A percentile compares a stretch with the other conserved stretches of the same genome.
phyloP scores from a whole-genome alignment of 306 rosid species.

The Neltuma alba region DNA sequence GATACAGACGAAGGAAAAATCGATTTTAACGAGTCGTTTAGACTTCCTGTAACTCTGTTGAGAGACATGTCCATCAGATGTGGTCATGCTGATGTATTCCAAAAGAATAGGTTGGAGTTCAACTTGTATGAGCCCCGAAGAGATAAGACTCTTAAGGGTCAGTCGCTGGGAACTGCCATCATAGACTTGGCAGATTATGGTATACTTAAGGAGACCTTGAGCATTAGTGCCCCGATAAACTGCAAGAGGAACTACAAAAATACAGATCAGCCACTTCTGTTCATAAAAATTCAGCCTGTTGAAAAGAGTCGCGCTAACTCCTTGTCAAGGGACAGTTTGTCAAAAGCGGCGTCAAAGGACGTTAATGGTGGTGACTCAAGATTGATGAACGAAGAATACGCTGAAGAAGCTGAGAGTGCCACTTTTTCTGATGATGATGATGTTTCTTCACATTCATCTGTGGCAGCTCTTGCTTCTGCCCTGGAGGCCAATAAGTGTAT shows the following conservation, averaged over 20 bases:
- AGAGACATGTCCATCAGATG: slow-evolving; percentile 72
- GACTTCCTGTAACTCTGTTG: slow-evolving; percentile 64
- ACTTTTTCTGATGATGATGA: slow-evolving; percentile 86
- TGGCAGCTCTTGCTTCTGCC: slow-evolving; percentile 45
- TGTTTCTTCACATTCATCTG: slow-evolving; percentile 87
- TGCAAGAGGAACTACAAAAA: slow-evolving; percentile 84
- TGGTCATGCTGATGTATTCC: slow-evolving; percentile 62
- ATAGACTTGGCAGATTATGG: slow-evolving; percentile 90
- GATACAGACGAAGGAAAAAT: slow-evolving; percentile 77
- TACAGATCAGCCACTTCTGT: slow-evolving; percentile 73
- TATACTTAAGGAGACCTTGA: slow-evolving; percentile 54
- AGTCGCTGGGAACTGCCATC: slow-evolving; percentile 76
- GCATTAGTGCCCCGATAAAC: slow-evolving; percentile 64
- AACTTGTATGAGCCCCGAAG: slow-evolving; percentile 82
- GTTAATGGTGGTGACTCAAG: slow-evolving; percentile 58
- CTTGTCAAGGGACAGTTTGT: slow-evolving; percentile 51
- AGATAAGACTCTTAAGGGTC: slow-evolving; percentile 80
- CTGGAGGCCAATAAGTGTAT: slow-evolving; percentile 42
- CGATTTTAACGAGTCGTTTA: slow-evolving; percentile 79
- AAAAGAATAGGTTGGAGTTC: slow-evolving; percentile 81
- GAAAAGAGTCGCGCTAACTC: slow-evolving; percentile 51
- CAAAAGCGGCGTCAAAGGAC: slow-evolving; percentile 53
- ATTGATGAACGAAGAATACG: slow-evolving; percentile 69
- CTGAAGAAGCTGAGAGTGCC: slow-evolving; percentile 74
- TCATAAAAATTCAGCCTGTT: slow-evolving; percentile 66